phyloP scores from a whole-genome alignment of 345 rosid genomes.

The Eucalyptus brandiana region DNA sequence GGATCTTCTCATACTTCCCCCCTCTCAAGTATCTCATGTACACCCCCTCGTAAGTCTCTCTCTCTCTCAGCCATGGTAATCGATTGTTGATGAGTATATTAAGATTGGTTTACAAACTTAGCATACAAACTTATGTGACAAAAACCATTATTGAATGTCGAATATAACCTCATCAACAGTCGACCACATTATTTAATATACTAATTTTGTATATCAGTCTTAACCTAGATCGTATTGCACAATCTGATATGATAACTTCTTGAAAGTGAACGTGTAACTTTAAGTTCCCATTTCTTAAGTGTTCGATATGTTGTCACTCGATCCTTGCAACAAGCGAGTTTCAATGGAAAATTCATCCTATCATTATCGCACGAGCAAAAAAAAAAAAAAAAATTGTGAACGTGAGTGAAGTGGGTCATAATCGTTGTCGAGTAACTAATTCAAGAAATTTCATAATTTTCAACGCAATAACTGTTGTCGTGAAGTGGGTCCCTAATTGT shows the following conservation, averaged over 20 bases:
- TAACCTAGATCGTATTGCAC: neutral
- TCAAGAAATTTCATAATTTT: neutral
- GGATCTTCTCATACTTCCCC: constrained; percentile 9
- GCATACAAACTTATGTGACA: neutral
- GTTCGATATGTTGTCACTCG: neutral
- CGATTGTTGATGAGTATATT: neutral
- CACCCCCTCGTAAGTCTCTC: constrained; percentile 17
- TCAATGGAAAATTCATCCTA: neutral
- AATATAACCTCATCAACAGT: neutral
- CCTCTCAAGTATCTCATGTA: constrained; percentile 19
- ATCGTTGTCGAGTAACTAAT: no score
- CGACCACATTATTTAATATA: neutral
- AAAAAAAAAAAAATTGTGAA: no score
- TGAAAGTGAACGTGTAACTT: neutral
- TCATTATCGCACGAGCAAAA: neutral
- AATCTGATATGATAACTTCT: neutral
- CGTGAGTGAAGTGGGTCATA: no score
- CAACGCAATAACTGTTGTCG: neutral
- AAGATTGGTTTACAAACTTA: neutral
- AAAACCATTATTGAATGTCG: neutral
- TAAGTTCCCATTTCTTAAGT: no score
- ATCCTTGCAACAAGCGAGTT: neutral
- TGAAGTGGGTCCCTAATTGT: neutral
- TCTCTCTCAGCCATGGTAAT: neutral
- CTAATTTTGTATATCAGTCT: neutral